These are phyloP conservation scores for Scytalidium lignicola DNA, from an alignment of 2,329 filamentous ascomycete species.

Conservation along the genomic window DNA sequence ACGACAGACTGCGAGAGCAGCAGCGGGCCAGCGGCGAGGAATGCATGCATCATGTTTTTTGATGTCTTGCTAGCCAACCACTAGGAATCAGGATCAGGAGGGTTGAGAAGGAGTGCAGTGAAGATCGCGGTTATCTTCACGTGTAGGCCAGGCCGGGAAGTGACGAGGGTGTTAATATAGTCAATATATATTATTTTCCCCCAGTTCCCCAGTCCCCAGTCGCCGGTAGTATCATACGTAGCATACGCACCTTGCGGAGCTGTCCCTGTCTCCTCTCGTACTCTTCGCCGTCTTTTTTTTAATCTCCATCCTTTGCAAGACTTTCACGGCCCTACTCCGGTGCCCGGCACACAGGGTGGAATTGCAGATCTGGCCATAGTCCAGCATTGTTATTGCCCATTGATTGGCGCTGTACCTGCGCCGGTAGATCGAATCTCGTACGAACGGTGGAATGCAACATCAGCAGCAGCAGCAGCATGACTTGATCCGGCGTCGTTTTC, in stretches of 20 bases:
- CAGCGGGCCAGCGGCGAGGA: background rate
- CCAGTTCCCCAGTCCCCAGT: no score
- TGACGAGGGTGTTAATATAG: background rate
- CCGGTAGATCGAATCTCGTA: background rate
- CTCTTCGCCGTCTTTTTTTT: background rate
- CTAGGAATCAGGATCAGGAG: background rate
- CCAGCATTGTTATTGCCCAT: background rate
- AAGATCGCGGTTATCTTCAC: background rate
- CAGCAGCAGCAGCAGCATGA: background rate
- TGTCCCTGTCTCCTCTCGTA: background rate
- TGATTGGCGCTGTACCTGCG: background rate
- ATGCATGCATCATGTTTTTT: background rate
- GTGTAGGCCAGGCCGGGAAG: no score
- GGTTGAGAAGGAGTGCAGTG: background rate
- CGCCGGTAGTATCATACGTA: no score
- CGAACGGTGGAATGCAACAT: background rate
- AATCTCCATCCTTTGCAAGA: background rate
- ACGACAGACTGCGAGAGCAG: background rate
- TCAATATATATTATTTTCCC: background rate
- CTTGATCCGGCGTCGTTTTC: background rate
- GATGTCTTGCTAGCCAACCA: background rate
- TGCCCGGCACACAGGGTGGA: background rate
- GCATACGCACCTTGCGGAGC: background rate
- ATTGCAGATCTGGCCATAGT: background rate
- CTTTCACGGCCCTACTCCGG: background rate